Evolutionary conservation across 768 basidiomycete genomes (phyloP).

Genomic region (Suillus americanus): DNA sequence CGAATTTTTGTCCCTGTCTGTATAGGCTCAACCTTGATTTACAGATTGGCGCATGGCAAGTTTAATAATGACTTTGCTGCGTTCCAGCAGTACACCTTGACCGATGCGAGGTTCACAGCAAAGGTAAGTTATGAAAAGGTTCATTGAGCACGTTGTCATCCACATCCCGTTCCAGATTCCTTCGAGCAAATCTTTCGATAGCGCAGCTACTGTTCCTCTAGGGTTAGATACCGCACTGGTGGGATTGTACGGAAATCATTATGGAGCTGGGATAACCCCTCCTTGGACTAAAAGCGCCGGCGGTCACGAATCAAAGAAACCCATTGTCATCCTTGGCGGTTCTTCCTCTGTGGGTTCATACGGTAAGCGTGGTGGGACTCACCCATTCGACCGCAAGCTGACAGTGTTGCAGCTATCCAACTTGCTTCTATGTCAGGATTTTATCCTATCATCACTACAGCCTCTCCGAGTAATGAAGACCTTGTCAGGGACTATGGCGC

Average conservation of each 20-base stretch:
- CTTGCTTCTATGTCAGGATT: constrained; percentile 40
- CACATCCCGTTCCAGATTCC: constrained; percentile 38
- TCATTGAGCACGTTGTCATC: not conserved
- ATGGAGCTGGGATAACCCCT: constrained; percentile 39
- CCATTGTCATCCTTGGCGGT: constrained; percentile 49
- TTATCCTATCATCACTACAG: constrained; percentile 42
- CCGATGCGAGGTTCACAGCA: constrained; percentile 32
- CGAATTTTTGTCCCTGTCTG: constrained; percentile 5
- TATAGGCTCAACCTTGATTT: constrained; percentile 19
- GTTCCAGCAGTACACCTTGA: constrained; percentile 43
- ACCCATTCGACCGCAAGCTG: constrained; percentile 4
- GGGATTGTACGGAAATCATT: constrained; percentile 42
- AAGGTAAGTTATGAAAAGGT: constrained; percentile 29
- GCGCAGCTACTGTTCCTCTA: constrained; percentile 47
- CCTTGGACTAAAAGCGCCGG: constrained; percentile 33
- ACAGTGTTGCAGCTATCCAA: constrained; percentile 33
- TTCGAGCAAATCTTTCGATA: constrained; percentile 40
- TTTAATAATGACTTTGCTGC: constrained; percentile 24
- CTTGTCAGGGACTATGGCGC: constrained; percentile 39
- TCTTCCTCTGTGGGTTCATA: constrained; percentile 48
- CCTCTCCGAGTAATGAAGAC: constrained; percentile 31
- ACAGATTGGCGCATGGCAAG: constrained; percentile 33
- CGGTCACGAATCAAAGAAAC: constrained; percentile 40
- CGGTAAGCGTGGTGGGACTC: constrained; percentile 27
- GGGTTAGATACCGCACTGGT: constrained; percentile 44